Evolutionary conservation across 1,284 basidiomycete species (phyloP), one percentile per base, ranked within the genome.

Genomic region (Moesziomyces sp.): DNA sequence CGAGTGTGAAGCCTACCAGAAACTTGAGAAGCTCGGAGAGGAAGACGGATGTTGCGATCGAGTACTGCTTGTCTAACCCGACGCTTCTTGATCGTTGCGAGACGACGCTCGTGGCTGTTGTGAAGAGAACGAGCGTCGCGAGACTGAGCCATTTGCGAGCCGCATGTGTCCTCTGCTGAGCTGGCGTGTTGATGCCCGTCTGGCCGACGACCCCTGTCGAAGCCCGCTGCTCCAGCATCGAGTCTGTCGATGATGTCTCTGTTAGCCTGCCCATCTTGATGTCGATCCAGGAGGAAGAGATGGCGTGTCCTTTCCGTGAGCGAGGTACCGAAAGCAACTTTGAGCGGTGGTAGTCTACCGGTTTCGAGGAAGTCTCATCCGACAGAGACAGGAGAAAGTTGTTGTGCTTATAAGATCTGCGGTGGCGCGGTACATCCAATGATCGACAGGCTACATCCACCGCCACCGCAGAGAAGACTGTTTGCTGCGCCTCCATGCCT

Each of bases 11-110:
- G 26, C 69, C 59, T 3, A 72, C 11, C 10, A 46, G 19, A 6
- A 72, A 44, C 47, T 72, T 72, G 55, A 72, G 30, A 10, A 72
- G 53, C 28, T 72, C 69, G 3, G 69, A 65, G 0, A 72, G 42
- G n/a, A 72, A 58, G 0, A 72, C 62, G 6, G 69, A 58, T 0
- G 69, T 55, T 16, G 69, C 58, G 13, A 66, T 60, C 47, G 62
- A 72, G 38, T 72, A 72, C 7, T 40, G 38, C n/a, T 35, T 21
- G 5, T 26, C 45, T 16, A 46, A 3, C 8, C 19, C 45, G 5
- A 26, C 62, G 24, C 30, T 50, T 9, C 68, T 47, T 11, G 68
- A 71, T 28, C 68, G 52, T 18, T 71, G 68, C 8, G 61, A 66
- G 24, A 66, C 43, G 21, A 72, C 55, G 55, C 69, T 72, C 3